These are phyloP conservation scores for Thuidium tamariscinum DNA, from an alignment of 225 moss, liverwort and hornwort genomes.

Conservation along the genomic window DNA sequence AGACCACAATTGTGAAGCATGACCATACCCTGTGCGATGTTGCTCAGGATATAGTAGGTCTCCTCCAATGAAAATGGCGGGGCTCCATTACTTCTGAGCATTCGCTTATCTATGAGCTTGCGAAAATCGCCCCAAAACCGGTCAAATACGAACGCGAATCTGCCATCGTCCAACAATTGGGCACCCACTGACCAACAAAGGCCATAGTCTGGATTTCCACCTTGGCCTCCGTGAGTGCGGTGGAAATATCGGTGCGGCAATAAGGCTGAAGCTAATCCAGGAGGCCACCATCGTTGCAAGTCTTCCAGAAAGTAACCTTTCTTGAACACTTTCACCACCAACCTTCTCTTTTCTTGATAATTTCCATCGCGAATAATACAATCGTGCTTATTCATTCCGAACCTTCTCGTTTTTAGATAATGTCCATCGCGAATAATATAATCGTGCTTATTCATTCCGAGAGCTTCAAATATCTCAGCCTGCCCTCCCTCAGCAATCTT, in stretches of 20 bases:
- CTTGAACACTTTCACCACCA: background rate
- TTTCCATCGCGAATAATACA: background rate
- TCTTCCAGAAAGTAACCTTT: background rate
- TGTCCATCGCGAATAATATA: too few relatives aligned
- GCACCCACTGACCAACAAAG: too few relatives aligned
- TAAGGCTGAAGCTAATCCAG: background rate
- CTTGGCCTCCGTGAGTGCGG: too few relatives aligned
- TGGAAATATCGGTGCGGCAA: too few relatives aligned
- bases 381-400: too few relatives aligned
- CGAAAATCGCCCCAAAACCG: too few relatives aligned
- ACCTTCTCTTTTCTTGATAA: too few relatives aligned
- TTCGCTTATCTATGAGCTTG: background rate
- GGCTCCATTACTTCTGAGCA: background rate
- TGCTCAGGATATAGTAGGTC: rapidly evolving
- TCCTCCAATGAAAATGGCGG: background rate
- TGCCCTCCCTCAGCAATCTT: background rate
- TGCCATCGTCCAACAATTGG: too few relatives aligned
- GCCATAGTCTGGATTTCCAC: too few relatives aligned
- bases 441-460: background rate
- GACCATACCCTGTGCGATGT: too few relatives aligned
- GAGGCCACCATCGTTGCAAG: background rate
- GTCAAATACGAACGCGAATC: too few relatives aligned
- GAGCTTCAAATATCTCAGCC: background rate
- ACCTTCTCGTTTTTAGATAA: too few relatives aligned
- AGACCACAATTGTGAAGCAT: background rate